Conservation (phyloP, 2,329 filamentous ascomycete species). For the Grosmannia clavigera region DNA sequence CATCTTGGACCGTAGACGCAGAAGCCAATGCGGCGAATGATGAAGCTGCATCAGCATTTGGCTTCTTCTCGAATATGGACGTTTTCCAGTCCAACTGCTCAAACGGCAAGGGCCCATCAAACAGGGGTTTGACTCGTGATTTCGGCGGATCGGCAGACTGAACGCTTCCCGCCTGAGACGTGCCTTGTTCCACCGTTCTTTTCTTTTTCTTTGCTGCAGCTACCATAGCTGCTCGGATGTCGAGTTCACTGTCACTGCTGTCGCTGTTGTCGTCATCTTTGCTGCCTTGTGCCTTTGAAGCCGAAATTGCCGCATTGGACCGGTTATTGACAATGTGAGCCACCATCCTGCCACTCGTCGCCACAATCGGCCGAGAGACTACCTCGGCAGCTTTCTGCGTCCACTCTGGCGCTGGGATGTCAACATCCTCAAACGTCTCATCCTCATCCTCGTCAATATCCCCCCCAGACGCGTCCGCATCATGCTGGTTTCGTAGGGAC, state of each 20-base stretch:
- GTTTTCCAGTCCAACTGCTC: slow-evolving; percentile 68
- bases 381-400: slow-evolving; percentile 38
- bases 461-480: slow-evolving; percentile 12
- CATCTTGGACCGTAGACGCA: neutral
- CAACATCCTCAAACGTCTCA: slow-evolving; percentile 38
- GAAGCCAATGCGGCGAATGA: neutral
- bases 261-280: slow-evolving; percentile 25
- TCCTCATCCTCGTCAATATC: slow-evolving; percentile 23
- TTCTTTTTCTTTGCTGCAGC: slow-evolving; percentile 47
- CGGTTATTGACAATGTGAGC: slow-evolving; percentile 65
- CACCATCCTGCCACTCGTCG: slow-evolving; percentile 47
- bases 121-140: slow-evolving; percentile 47
- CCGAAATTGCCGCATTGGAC: slow-evolving; percentile 44
- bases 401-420: slow-evolving; percentile 41
- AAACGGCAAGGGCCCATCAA: slow-evolving; percentile 79
- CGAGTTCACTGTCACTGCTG: slow-evolving; percentile 65
- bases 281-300: neutral
- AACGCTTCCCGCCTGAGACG: slow-evolving; percentile 8
- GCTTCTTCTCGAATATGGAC: slow-evolving; percentile 36
- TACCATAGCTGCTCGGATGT: slow-evolving; percentile 63
- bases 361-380: slow-evolving; percentile 35
- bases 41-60: slow-evolving; percentile 10
- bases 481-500: slow-evolving; percentile 59
- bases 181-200: slow-evolving; percentile 14
- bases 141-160: slow-evolving; percentile 19